Base-by-base conservation (phyloP, 768 basidiomycete genomes). In the Pulveroboletus sp. region DNA sequence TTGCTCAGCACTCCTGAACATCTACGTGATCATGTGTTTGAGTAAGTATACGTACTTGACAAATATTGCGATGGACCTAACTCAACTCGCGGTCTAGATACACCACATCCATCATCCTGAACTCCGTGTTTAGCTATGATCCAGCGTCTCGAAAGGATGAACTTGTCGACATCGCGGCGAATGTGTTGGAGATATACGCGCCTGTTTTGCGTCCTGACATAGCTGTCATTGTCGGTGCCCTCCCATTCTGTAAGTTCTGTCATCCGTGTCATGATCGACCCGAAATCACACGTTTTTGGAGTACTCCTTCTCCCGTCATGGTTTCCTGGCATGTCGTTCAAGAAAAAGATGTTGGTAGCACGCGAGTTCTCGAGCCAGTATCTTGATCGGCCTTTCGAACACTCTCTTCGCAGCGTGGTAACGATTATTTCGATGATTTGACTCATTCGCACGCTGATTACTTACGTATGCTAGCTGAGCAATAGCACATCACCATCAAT, bases 311-410 rank as follows among this genome's bases (percentile, higher is more conserved):
- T 61, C 29, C 62, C 59, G 2, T 51, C 51, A 34, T 62, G 61
- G 55, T 43, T 58, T 23, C 55, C 53, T 6, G 53, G 50, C n/a
- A 59, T 54, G 55, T n/a, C n/a, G 3, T 43, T 61, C 31, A 61
- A 61, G 35, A 47, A 16, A 21, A 51, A 47, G 17, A 51, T 51
- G 6, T 43, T 38, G 2, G n/a, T 43, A 8, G 38, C 35, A 17
- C 55, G 42, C 35, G 14, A 44, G 16, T 48, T 43, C 45, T 24
- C 21, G 9, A 47, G n/a, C n/a, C 46, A 50, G 6, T 61, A 46
- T 39, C 5, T 56, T 33, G 31, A 58, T 58, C 60, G 40, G 45
- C 68, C 70, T 2, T 68, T 65, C 34, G 50, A 57, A 8, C 59
- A 57, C 32, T 62, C 62, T 11, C 54, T 68, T 52, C 43, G 40